These are phyloP conservation scores for Talaromyces sp. DNA, from an alignment of 2,329 filamentous ascomycete genomes.

Conservation along the genomic window DNA sequence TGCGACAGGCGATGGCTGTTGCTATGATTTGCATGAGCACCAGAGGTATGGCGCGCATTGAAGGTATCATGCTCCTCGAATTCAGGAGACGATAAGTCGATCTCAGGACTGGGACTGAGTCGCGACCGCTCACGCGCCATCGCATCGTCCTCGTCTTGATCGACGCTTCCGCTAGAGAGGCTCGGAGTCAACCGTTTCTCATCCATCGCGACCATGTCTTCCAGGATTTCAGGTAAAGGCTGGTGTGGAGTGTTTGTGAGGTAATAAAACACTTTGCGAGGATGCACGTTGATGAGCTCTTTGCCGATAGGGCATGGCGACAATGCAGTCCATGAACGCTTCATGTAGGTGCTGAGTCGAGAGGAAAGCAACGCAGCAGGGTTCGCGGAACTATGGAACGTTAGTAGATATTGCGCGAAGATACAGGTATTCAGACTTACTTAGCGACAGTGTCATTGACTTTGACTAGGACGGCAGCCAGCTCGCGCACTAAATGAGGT, in stretches of 20 bases:
- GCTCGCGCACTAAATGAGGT: constrained; percentile 90
- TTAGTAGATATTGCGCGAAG: constrained; percentile 12
- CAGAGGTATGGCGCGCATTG: constrained; percentile 26
- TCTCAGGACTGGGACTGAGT: constrained; percentile 85
- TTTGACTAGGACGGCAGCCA: constrained; percentile 73
- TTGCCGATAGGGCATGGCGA: constrained; percentile 86
- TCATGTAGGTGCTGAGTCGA: constrained; percentile 81
- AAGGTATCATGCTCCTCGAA: constrained; percentile 66
- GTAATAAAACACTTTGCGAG: constrained; percentile 94
- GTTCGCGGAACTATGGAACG: constrained; percentile 69
- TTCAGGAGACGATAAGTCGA: constrained; percentile 83
- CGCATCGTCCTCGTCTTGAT: constrained; percentile 68
- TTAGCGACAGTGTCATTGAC: constrained; percentile 82
- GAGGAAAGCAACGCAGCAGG: constrained; percentile 94
- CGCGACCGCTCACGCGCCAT: constrained; percentile 58
- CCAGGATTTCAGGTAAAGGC: constrained; percentile 67
- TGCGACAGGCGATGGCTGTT: constrained; percentile 51
- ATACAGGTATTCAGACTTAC: constrained; percentile 56
- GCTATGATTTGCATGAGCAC: constrained; percentile 9
- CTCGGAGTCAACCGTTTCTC: constrained; percentile 76
- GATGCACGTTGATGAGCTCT: constrained; percentile 87
- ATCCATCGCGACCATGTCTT: constrained; percentile 50
- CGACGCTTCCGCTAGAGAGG: constrained; percentile 68
- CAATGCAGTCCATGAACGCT: constrained; percentile 75
- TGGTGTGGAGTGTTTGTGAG: constrained; percentile 84